Evolutionary conservation across 2,329 filamentous ascomycete species (phyloP), one percentile per base, ranked within the genome.

Genomic region (Ophiostoma sp.): DNA sequence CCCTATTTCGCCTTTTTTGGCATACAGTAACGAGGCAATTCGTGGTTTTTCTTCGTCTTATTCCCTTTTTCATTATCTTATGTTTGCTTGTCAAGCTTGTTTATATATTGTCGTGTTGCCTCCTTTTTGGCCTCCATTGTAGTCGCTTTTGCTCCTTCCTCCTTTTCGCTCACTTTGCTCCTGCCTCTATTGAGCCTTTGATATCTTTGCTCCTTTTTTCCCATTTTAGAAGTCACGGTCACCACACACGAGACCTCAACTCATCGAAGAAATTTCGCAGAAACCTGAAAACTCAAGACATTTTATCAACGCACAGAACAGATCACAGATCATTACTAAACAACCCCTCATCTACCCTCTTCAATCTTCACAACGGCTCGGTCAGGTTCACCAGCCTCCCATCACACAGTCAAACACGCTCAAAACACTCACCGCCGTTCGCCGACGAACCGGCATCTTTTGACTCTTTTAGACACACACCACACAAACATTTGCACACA

Each of bases 341-440:
- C 19, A 25, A 28, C 19, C 63, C 50, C 50, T 25, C 50, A 55
- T 55, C 50, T 12, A 45, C 31, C 59, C 57, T 11, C n/a, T 12
- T 64, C 7, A 25, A 33, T 33, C 50, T 50, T 17, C 45, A 2
- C 45, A 50, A 50, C 33, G 68, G 31, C 68, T 70, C 50, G 68
- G 68, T 70, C 68, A 57, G 48, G 69, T 42, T 70, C 52, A 59
- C 63, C 63, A 50, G 52, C 52, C 69, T 45, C 64, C 42, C 42
- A 17, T 17, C 22, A 52, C 15, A 33, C 42, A 31, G 45, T 55
- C 31, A 69, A 69, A 69, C 66, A 28, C 28, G 45, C 66, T 59
- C 69, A 61, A 70, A 55, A 70, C 52, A 59, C 69, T 59, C 69
- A 70, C 69, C 50, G 36, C 69, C 52, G 52, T 36, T 57, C 69